Evolutionary conservation across 1,139 yeast species (phyloP).

Genomic region (Debaryomyces subglobosus): DNA sequence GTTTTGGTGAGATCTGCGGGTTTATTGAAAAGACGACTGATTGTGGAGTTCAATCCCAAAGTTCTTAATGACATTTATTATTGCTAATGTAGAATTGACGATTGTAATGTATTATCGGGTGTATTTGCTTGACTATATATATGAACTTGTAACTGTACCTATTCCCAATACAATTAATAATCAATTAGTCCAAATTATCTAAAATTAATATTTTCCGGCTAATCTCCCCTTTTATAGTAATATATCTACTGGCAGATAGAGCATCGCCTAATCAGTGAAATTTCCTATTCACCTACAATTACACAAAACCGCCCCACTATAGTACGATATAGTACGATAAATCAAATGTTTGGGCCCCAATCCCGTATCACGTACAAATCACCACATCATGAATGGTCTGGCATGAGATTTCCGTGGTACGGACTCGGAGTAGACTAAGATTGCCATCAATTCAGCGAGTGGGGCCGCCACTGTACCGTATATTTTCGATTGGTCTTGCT

Average conservation of each 20-base stretch:
- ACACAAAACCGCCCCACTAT: not conserved
- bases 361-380: not conserved
- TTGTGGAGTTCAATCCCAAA: constrained; percentile 42
- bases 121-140: not conserved
- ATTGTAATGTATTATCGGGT: not conserved
- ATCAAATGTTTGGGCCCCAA: not conserved
- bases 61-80: constrained; percentile 45
- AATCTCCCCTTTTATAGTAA: constrained; percentile 6
- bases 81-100: not conserved
- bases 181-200: not conserved
- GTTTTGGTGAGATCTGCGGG: constrained; percentile 34
- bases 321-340: not conserved
- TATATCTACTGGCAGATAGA: not conserved
- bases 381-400: not conserved
- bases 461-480: not conserved
- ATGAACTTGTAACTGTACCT: not conserved
- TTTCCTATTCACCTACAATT: not conserved
- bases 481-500: constrained; percentile 2
- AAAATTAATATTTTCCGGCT: not conserved
- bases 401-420: not conserved
- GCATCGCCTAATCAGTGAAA: constrained; percentile 4
- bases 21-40: constrained; percentile 40
- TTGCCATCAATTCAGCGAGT: not conserved
- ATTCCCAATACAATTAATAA: not conserved
- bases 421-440: not conserved